These are phyloP conservation scores for Limonium bicolor DNA, from an alignment of 148 eudicot species.

Conservation along the genomic window DNA sequence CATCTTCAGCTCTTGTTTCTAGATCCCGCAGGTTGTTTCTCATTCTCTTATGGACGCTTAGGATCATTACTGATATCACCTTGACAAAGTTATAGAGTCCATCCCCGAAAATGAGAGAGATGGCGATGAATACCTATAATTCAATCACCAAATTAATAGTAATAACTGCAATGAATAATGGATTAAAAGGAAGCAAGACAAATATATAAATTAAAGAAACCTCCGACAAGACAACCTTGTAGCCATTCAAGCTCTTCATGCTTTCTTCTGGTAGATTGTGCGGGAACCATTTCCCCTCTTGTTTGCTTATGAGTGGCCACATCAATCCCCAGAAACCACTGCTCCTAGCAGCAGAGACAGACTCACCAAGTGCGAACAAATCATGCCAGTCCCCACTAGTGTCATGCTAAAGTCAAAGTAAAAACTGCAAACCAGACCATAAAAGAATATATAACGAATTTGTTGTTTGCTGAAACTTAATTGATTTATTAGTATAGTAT, in stretches of 20 bases:
- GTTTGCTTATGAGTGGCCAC: constrained; percentile 62
- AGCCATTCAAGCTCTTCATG: constrained; percentile 65
- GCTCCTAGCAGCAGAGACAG: constrained; percentile 63
- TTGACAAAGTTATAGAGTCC: constrained; percentile 54
- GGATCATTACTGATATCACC: constrained; percentile 19
- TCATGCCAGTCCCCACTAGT: constrained; percentile 77
- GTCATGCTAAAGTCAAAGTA: constrained; percentile 79
- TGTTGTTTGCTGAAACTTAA: too few species aligned
- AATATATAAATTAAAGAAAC: neutral
- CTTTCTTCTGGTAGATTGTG: constrained; percentile 36
- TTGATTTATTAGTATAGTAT: neutral
- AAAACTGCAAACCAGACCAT: constrained; percentile 36
- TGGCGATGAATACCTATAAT: constrained; percentile 44
- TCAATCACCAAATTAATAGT: constrained; percentile 1
- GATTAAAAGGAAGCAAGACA: neutral
- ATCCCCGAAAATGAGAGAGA: constrained; percentile 55
- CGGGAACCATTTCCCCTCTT: constrained; percentile 53
- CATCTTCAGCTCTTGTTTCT: neutral
- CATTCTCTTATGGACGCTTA: constrained; percentile 20
- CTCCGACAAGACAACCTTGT: constrained; percentile 34
- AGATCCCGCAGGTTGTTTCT: constrained; percentile 1
- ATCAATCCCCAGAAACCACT: constrained; percentile 72
- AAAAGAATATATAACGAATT: too few species aligned
- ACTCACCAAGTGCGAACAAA: constrained; percentile 68
- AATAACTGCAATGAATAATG: neutral